These are phyloP conservation scores for Arabidopsis hybrid DNA, from an alignment of 441 rosid species.

Conservation along the genomic window DNA sequence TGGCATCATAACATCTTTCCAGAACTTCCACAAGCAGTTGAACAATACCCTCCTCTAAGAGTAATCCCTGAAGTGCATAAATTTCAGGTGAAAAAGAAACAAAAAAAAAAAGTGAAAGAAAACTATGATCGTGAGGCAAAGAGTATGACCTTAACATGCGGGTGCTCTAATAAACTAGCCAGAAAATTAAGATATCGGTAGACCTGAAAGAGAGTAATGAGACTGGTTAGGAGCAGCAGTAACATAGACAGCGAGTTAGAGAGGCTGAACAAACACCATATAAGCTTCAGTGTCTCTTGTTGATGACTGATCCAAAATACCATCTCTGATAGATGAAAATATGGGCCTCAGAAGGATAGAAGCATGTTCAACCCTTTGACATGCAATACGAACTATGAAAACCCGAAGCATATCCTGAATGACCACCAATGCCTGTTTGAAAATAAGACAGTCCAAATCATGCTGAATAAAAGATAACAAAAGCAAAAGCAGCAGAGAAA, in stretches of 20 bases:
- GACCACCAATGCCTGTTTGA: constrained; percentile 78
- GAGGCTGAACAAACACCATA: constrained; percentile 61
- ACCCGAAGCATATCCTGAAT: constrained; percentile 96
- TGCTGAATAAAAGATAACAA: constrained; percentile 34
- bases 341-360: constrained; percentile 78
- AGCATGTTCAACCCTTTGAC: constrained; percentile 81
- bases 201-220: constrained; percentile 58
- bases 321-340: constrained; percentile 66
- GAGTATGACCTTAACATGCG: constrained; percentile 70
- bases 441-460: constrained; percentile 36
- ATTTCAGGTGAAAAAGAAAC: constrained; percentile 31
- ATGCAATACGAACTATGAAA: constrained; percentile 83
- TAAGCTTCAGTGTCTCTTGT: constrained; percentile 67
- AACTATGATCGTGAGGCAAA: constrained; percentile 20
- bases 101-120: constrained; percentile 3
- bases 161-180: constrained; percentile 90
- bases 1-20: constrained; percentile 68
- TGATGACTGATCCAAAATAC: constrained; percentile 56
- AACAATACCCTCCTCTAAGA: constrained; percentile 73
- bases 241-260: constrained; percentile 33
- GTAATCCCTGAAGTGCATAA: constrained; percentile 59
- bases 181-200: constrained; percentile 78
- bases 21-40: constrained; percentile 64
- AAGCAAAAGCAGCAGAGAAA: constrained; percentile 31
- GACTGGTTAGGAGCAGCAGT: constrained; percentile 32